A percentile compares a stretch with the other conserved stretches of the same genome.
Evolutionary conservation across 768 basidiomycete species (phyloP).

Genomic region (Guyanaporus albipodus): DNA sequence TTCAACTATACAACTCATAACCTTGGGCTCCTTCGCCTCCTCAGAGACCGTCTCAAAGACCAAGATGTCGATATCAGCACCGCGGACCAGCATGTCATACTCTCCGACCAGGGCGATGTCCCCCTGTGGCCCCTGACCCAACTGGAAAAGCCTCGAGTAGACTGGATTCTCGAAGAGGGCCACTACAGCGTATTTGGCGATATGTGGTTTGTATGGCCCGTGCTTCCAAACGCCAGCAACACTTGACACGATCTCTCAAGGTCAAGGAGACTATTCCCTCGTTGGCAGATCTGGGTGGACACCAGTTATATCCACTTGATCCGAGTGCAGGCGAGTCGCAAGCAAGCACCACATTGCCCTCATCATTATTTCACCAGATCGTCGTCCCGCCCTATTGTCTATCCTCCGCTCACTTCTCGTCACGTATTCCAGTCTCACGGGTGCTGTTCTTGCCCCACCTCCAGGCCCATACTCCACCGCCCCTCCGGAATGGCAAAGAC

Average conservation of each 20-base stretch:
- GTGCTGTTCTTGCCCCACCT: constrained; percentile 64
- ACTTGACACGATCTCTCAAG: constrained; percentile 36
- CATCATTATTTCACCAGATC: constrained; percentile 46
- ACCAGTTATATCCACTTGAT: constrained; percentile 75
- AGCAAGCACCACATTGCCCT: neutral
- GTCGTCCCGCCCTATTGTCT: constrained; percentile 67
- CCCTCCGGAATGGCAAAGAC: constrained; percentile 68
- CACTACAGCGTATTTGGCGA: constrained; percentile 85
- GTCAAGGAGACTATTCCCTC: constrained; percentile 82
- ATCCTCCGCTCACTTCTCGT: constrained; percentile 75
- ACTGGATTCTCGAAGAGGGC: constrained; percentile 87
- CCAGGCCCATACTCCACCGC: constrained; percentile 41
- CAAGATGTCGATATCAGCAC: constrained; percentile 33
- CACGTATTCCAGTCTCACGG: constrained; percentile 71
- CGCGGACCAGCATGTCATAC: constrained; percentile 54
- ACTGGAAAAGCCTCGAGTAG: constrained; percentile 82
- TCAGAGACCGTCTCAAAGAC: constrained; percentile 51
- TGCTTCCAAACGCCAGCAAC: constrained; percentile 10
- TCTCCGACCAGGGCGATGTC: constrained; percentile 68
- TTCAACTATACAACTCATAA: constrained; percentile 73
- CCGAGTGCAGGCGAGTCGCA: constrained; percentile 56
- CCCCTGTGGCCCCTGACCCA: constrained; percentile 74
- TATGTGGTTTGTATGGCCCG: constrained; percentile 72
- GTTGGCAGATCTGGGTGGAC: constrained; percentile 74
- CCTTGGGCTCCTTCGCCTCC: constrained; percentile 59